Evolutionary conservation across 2,329 filamentous ascomycete genomes (phyloP), one percentile per base, ranked within the genome.

Genomic region (Stagonosporopsis cucurbitacearum): DNA sequence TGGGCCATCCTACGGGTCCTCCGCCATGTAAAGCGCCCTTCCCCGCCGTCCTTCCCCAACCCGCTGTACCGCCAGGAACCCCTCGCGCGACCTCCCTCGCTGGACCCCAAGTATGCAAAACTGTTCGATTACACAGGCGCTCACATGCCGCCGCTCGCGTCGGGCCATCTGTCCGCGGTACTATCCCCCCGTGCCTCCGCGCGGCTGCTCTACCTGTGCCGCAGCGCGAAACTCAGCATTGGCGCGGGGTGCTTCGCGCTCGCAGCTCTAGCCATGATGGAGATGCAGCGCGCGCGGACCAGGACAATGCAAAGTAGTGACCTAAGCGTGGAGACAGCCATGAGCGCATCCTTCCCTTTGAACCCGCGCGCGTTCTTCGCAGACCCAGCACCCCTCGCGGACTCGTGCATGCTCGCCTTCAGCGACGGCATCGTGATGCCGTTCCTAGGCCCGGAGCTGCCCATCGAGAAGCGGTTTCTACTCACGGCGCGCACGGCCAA

Each of bases 351-450:
- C 12, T 81, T 81, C 48, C 79, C 79, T 0, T 68, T 81, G 15
- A 80, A 81, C 52, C 79, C 79, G 0, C 76, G 79, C 7, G 71
- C 76, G 1, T 78, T 77, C 63, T 79, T 81, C 51, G 65, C 70
- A 36, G 70, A 71, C 47, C 66, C 69, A n/a, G n/a, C n/a, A 2
- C 67, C 68, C n/a, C 66, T 72, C 1, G 68, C 78, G 0, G 76
- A 81, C 28, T 77, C 72, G 25, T 77, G 79, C 53, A 81, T 81
- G 79, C 68, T 82, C 3, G 75, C 78, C 6, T 82, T 82, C 65
- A 74, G 71, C 61, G 78, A 80, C 41, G 79, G 79, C 6, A 76
- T 82, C 41, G 63, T 77, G 1, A 71, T 82, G 56, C 79, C 79
- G 0, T 80, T 78, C 57, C 58, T 81, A 0, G 50, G 71, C 2